Evolutionary conservation across 208 protist species (phyloP), one percentile per base, ranked within the genome.

Genomic region (Giardia duodenalis): DNA sequence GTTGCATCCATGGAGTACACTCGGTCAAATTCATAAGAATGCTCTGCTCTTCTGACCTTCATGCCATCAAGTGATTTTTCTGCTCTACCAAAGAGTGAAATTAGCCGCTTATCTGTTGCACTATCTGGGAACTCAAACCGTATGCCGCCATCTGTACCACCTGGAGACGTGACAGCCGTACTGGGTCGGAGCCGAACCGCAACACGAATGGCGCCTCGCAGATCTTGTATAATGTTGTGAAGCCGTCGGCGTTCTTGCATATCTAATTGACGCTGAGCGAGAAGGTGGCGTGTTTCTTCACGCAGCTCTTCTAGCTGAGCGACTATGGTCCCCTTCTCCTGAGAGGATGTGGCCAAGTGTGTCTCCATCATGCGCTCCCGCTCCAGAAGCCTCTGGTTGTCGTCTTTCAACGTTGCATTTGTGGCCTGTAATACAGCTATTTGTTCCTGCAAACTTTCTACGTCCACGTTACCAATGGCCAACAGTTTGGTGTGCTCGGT

Each of bases 171-270:
- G 30, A 39, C 57, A 76, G 19, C 10, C 19, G 57, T 45, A 0
- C 43, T 0, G 0, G 96, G 96, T 39, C 96, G 93, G 19, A 96
- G 90, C 46, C 96, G 93, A 86, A 95, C 96, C 88, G 96, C 96
- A 22, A 97, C 96, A 43, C 96, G 92, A 47, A 97, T 97, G 90
- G 96, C 97, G 45, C 96, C 96, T 90, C 95, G 95, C 1, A 97
- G 93, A 92, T 96, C 94, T 86, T 96, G 94, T 0, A 96, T 93
- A 1, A 93, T 93, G 92, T 96, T 96, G 93, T 96, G 95, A 43
- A 96, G 92, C 57, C 48, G 67, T 43, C 93, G 92, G 1, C 94
- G 88, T 47, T 92, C 57, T 10, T 39, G 19, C 19, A 76, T 76
- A 30, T 76, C 57, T 76, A 10, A 30, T 76, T 76, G 57, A 39